Evolutionary conservation across 805 yeast genomes (phyloP).

Genomic region (Spathaspora girioi): DNA sequence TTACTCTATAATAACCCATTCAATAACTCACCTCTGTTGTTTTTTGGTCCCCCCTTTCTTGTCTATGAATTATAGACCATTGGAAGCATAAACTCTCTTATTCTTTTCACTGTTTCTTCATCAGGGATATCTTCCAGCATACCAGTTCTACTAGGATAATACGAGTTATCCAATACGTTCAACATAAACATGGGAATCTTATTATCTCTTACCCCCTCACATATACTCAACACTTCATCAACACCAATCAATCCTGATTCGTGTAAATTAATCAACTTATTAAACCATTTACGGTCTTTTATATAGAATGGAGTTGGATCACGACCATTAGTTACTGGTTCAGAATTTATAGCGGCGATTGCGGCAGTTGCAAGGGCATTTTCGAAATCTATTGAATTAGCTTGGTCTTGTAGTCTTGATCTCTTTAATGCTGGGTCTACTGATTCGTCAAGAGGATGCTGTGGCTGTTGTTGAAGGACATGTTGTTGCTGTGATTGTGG

Average conservation of each 20-base stretch:
- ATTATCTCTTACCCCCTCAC: constrained; percentile 36
- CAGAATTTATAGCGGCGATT: constrained; percentile 29
- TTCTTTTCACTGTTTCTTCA: constrained; percentile 27
- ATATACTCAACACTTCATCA: constrained; percentile 28
- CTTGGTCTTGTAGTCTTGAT: constrained; percentile 12
- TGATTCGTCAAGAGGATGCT: constrained; percentile 17
- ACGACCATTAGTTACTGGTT: constrained; percentile 20
- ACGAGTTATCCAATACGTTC: constrained; percentile 29
- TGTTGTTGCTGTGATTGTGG: constrained; percentile 3
- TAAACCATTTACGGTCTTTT: constrained; percentile 36
- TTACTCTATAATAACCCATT: not conserved
- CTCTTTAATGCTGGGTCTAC: constrained; percentile 29
- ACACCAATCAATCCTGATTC: constrained; percentile 22
- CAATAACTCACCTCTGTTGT: not conserved
- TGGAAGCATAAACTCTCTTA: constrained; percentile 33
- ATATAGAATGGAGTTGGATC: constrained; percentile 25
- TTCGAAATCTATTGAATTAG: constrained; percentile 17
- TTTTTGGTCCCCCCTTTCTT: not conserved
- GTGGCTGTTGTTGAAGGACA: not conserved
- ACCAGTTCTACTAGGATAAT: constrained; percentile 18
- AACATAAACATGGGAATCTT: constrained; percentile 34
- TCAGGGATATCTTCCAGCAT: constrained; percentile 15
- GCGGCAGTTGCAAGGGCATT: constrained; percentile 27
- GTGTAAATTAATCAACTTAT: constrained; percentile 25
- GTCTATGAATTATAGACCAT: constrained; percentile 19